Evolutionary conservation across 2,329 filamentous ascomycete species (phyloP), one percentile per base, ranked within the genome.

Genomic region (Aspergillus phoenicis): DNA sequence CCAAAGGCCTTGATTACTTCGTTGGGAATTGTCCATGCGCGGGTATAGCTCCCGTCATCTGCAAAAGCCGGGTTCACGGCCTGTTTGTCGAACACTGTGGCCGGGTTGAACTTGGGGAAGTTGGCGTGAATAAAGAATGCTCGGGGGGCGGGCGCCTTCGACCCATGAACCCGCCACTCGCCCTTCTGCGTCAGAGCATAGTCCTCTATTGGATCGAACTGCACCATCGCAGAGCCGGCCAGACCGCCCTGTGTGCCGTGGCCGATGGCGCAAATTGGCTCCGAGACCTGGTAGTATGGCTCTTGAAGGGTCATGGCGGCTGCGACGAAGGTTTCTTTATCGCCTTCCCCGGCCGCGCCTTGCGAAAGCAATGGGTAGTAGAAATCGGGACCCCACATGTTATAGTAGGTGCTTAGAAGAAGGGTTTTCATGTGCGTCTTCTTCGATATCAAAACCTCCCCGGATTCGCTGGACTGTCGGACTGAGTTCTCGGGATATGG

Each of bases 311-410:
- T 78, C 3, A 76, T 63, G 8, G 82, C 80, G 7, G 81, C 81
- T 5, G 78, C 73, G 15, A 81, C 67, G 63, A 83, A 83, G 0
- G 81, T 83, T 64, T 83, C 81, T 65, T 83, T 83, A 69, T 83
- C 81, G 15, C 82, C 82, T 68, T 83, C 75, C 10, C 81, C 82
- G 0, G 77, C 71, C 7, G 77, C 80, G 36, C 81, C 81, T 66
- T 82, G 81, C 4, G 76, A 78, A 8, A 82, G 71, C 0, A 83
- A 68, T 0, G 75, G 74, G 61, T 82, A 83, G 64, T 80, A 83
- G 56, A 76, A 74, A 0, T 71, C 65, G 4, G 80, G 79, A 1
- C 80, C 80, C 69, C 77, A 81, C 49, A 76, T 73, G 64, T 83
- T 84, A 68, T 84, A 84, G 66, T 83, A 84, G 2, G 76, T 73